Percentiles rank a stretch among this genome's conserved stretches.
Conservation (phyloP, 768 basidiomycete genomes). For the Suillus americanus region DNA sequence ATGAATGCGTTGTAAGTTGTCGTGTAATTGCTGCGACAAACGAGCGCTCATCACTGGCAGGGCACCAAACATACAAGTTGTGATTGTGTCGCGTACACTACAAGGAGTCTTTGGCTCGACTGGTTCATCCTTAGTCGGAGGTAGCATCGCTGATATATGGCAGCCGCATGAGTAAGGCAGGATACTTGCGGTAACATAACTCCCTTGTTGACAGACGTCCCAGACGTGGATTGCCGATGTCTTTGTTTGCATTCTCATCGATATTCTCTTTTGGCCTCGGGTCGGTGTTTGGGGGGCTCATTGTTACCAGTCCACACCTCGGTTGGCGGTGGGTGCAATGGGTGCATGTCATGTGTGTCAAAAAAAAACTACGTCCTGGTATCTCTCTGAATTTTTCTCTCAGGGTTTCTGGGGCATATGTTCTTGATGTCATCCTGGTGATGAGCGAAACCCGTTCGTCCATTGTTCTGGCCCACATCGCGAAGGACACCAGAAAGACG, state of each 20-base stretch:
- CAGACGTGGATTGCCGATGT: conserved; percentile 59
- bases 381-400: conserved; percentile 8
- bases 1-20: conserved; percentile 23
- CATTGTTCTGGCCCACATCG: conserved; percentile 63
- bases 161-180: conserved; percentile 50
- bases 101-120: conserved; percentile 66
- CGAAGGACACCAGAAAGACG: conserved; percentile 58
- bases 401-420: conserved; percentile 50
- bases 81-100: conserved; percentile 58
- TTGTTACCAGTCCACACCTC: conserved; percentile 53
- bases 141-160: conserved; percentile 72
- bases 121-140: conserved; percentile 66
- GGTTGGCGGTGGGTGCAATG: conserved; percentile 82
- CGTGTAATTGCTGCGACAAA: not conserved
- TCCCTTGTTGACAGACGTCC: not conserved
- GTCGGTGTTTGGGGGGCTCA: conserved; percentile 58
- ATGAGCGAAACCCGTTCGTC: conserved; percentile 71
- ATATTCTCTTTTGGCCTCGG: conserved; percentile 61
- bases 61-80: conserved; percentile 47
- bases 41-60: conserved; percentile 17
- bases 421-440: conserved; percentile 48
- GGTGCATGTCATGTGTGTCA: conserved; percentile 58
- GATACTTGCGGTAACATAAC: not conserved
- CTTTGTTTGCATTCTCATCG: conserved; percentile 58
- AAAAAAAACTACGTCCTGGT: not conserved